These are phyloP conservation scores for Babesia divergens DNA, from an alignment of 169 alveolate genomes.

Conservation along the genomic window DNA sequence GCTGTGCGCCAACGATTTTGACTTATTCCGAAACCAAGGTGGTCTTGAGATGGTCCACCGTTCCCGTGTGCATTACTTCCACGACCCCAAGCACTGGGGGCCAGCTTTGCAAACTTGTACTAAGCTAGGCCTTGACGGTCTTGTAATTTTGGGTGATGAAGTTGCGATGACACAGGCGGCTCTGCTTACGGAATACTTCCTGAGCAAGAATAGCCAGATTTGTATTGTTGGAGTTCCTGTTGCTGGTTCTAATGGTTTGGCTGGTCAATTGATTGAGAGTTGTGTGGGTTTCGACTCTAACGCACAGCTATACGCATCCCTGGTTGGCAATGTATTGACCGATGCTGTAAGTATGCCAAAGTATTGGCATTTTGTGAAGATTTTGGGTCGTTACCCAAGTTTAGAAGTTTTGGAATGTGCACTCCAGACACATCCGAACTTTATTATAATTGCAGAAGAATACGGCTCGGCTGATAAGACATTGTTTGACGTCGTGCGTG, in stretches of 20 bases:
- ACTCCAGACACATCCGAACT: conserved; percentile 95
- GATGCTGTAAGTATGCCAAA: conserved; percentile 97
- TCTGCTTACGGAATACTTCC: conserved; percentile 86
- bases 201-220: conserved; percentile 80
- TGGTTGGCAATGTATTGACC: conserved; percentile 96
- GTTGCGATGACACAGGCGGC: conserved; percentile 93
- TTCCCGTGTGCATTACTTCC: conserved; percentile 72
- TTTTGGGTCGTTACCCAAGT: conserved; percentile 97
- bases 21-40: conserved; percentile 91
- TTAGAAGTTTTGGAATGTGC: conserved; percentile 94
- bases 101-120: conserved; percentile 80
- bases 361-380: conserved; percentile 96
- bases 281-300: conserved; percentile 97
- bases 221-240: conserved; percentile 94
- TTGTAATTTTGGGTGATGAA: conserved; percentile 95
- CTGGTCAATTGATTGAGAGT: conserved; percentile 87
- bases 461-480: conserved; percentile 92
- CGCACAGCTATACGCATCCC: conserved; percentile 92
- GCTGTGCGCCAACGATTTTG: conserved; percentile 84
- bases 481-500: conserved; percentile 89
- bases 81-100: conserved; percentile 63
- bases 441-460: conserved; percentile 93
- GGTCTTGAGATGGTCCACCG: conserved; percentile 92
- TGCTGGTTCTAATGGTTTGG: conserved; percentile 90
- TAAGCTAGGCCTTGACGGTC: conserved; percentile 85